A percentile compares a stretch with the other conserved stretches of the same genome.
Conservation (phyloP, 768 basidiomycete species). For the Naganishia randhawae region DNA sequence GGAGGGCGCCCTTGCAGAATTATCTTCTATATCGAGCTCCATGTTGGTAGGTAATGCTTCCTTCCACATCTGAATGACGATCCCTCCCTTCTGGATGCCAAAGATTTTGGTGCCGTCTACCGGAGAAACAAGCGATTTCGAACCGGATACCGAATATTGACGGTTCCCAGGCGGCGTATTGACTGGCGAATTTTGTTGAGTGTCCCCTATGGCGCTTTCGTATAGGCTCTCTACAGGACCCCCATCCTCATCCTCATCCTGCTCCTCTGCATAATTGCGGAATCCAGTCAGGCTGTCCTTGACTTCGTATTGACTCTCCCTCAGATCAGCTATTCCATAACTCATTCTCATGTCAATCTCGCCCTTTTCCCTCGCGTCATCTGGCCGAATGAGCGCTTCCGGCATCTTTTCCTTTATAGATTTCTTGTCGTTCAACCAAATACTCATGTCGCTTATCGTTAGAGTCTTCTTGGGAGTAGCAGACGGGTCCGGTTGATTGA, state of each 20-base stretch:
- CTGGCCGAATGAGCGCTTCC: not conserved
- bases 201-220: slow-evolving; percentile 29
- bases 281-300: not conserved
- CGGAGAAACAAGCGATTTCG: not conserved
- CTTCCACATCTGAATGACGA: slow-evolving; percentile 21
- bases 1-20: slow-evolving; percentile 28
- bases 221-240: slow-evolving; percentile 13
- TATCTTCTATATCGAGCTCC: slow-evolving; percentile 66
- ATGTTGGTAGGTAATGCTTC: not conserved
- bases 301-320: slow-evolving; percentile 35
- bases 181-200: slow-evolving; percentile 58
- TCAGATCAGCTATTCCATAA: slow-evolving; percentile 50
- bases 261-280: not conserved
- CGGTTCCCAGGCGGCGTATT: not conserved
- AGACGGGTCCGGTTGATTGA: not conserved
- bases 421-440: slow-evolving; percentile 7
- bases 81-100: not conserved
- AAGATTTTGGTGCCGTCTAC: slow-evolving; percentile 1
- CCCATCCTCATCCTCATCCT: not conserved
- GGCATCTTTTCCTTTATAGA: not conserved
- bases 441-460: not conserved
- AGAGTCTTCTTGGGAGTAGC: slow-evolving; percentile 3
- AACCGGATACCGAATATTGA: not conserved
- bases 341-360: slow-evolving; percentile 48
- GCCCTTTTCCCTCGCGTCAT: slow-evolving; percentile 37